Evolutionary conservation across 2,329 filamentous ascomycete species (phyloP).

Genomic region (Xylogone sp.): DNA sequence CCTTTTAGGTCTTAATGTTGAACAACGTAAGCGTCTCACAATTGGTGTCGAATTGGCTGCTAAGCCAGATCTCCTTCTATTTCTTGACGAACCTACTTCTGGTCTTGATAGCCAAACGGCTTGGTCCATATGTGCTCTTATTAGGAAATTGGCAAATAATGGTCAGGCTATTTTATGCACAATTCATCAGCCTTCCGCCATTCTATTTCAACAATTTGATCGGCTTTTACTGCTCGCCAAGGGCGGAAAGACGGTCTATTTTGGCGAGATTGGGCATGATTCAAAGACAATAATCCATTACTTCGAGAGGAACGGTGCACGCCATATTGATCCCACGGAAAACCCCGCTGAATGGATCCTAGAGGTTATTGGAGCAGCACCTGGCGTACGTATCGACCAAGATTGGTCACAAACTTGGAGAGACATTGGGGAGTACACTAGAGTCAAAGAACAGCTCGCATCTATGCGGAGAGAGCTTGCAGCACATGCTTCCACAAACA

Average conservation of each 20-base stretch:
- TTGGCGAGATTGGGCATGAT: conserved; percentile 70
- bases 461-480: conserved; percentile 42
- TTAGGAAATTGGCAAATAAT: conserved; percentile 81
- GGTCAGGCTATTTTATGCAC: conserved; percentile 92
- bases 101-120: conserved; percentile 90
- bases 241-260: conserved; percentile 74
- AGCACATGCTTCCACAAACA: conserved; percentile 21
- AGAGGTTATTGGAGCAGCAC: conserved; percentile 48
- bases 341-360: conserved; percentile 82
- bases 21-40: conserved; percentile 71
- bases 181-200: conserved; percentile 89
- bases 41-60: conserved; percentile 92
- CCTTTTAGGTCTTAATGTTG: conserved; percentile 52
- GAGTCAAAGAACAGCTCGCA: conserved; percentile 41
- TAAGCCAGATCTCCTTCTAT: conserved; percentile 81
- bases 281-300: conserved; percentile 64
- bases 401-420: conserved; percentile 61
- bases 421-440: conserved; percentile 40
- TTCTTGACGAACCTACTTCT: conserved; percentile 93
- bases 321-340: conserved; percentile 57
- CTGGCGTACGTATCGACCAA: conserved; percentile 55
- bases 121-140: conserved; percentile 83
- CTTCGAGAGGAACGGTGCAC: conserved; percentile 67
- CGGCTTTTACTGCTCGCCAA: conserved; percentile 72
- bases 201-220: conserved; percentile 89